Evolutionary conservation across 202 grass and related monocot genomes (phyloP), one percentile per base, ranked within the genome.

Genomic region (Hordeum pubiflorum): DNA sequence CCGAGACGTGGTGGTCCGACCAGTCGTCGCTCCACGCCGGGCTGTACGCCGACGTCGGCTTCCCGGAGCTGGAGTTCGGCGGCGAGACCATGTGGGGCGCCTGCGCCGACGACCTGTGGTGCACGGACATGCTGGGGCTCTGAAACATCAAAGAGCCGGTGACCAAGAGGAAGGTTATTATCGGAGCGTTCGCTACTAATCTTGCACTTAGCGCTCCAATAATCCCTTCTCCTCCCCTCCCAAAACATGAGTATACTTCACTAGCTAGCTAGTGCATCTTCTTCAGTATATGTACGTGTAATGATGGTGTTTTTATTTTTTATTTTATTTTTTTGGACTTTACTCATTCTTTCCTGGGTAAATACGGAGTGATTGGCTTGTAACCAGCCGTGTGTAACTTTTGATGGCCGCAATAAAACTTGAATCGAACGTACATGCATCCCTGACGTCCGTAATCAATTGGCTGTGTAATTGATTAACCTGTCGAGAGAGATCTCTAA

Each of bases 71-170:
- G n/a, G 79, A 74, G 27, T 23, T 73, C 26, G 27, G 38, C 37
- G 52, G 24, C 10, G 82, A 33, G 37, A 66, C 62, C 58, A 71
- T 88, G 77, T 98, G 96, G 92, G 78, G 75, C 56, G 34, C 75
- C 54, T 46, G 50, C 60, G 61, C 61, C 63, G 92, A 93, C 27
- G 92, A 95, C 63, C 88, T 87, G 21, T 98, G 90, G 92, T 91
- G 83, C 68, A 88, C 43, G 77, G 90, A 95, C 52, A 82, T 82
- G 62, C 56, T 79, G 83, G 83, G 67, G 0, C 33, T 89, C 40
- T 89, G 74, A 82, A 66, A 37, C 3, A 9, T 3, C 10, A 38
- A 1, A 3, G 13, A 3, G 68, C 61, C 63, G 92, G 91, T 34
- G 73, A 4, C 6, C 0, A 37, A 54, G 74, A 79, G 74, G 58